These are phyloP conservation scores for Kregervanrija fluxuum DNA, from an alignment of 805 yeast genomes.

Conservation along the genomic window DNA sequence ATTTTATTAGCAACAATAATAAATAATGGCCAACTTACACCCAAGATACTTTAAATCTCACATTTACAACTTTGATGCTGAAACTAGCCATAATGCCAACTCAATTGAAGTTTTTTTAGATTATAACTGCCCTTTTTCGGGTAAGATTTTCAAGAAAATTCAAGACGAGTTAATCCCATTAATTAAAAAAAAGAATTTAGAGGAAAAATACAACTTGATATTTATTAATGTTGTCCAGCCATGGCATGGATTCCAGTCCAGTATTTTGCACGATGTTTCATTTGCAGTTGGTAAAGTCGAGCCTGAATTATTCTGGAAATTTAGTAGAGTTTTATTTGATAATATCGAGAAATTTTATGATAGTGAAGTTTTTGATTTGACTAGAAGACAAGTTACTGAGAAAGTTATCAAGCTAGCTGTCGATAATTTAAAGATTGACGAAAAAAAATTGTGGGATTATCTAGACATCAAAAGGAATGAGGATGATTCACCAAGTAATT, in stretches of 20 bases:
- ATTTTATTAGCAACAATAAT: background rate
- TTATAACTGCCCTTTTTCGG: conserved; percentile 72
- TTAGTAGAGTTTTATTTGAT: conserved; percentile 49
- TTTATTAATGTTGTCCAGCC: conserved; percentile 79
- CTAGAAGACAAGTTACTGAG: conserved; percentile 49
- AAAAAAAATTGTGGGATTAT: conserved; percentile 25
- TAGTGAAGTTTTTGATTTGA: conserved; percentile 42
- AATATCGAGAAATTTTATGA: conserved; percentile 55
- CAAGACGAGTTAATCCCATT: conserved; percentile 45
- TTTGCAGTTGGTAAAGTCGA: conserved; percentile 57
- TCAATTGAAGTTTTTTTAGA: conserved; percentile 62
- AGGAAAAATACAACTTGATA: conserved; percentile 49
- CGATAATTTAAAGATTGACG: conserved; percentile 26
- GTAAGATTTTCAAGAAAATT: conserved; percentile 53
- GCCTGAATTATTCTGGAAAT: conserved; percentile 50
- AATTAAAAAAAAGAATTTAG: conserved; percentile 33
- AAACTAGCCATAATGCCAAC: conserved; percentile 4
- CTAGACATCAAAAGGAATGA: conserved; percentile 26
- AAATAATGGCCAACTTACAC: conserved; percentile 17
- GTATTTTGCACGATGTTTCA: conserved; percentile 61
- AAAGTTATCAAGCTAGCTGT: conserved; percentile 45
- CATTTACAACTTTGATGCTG: conserved; percentile 7
- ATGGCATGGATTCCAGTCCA: conserved; percentile 73
- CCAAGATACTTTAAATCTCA: conserved; percentile 20
- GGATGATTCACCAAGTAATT: conserved; percentile 34